Evolutionary conservation across 352 stramenopile genomes (phyloP).

Genomic region (Phytophthora macrochlamydospora): DNA sequence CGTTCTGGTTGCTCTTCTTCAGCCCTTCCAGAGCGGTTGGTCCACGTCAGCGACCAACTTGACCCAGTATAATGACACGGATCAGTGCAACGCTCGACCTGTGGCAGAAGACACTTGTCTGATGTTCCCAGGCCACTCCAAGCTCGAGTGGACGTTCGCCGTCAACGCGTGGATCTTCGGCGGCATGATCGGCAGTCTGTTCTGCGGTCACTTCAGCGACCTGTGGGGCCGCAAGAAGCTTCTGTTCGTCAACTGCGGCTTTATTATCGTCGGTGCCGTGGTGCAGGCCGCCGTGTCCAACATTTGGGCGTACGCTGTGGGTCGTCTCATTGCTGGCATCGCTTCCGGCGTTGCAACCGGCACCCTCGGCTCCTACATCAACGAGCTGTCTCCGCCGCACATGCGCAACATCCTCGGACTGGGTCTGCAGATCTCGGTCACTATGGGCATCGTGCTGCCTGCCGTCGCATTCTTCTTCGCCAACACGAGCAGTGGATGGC

Average conservation of each 20-base stretch:
- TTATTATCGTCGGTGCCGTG: slow-evolving; percentile 44
- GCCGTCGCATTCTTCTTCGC: slow-evolving; percentile 62
- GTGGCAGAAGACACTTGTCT: slow-evolving; percentile 23
- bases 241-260: slow-evolving; percentile 28
- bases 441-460: slow-evolving; percentile 51
- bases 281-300: slow-evolving; percentile 32
- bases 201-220: slow-evolving; percentile 24
- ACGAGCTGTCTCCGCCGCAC: slow-evolving; percentile 39
- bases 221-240: slow-evolving; percentile 25
- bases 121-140: slow-evolving; percentile 25
- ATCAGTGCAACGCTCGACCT: slow-evolving; percentile 20
- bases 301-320: slow-evolving; percentile 35
- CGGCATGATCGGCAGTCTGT: slow-evolving; percentile 24
- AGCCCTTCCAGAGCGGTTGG: slow-evolving; percentile 60
- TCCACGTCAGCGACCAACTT: slow-evolving; percentile 57
- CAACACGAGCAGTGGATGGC: slow-evolving; percentile 53
- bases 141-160: slow-evolving; percentile 24
- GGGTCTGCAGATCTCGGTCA: slow-evolving; percentile 52
- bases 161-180: slow-evolving; percentile 29
- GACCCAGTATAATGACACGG: slow-evolving; percentile 31
- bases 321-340: slow-evolving; percentile 23
- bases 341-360: slow-evolving; percentile 34
- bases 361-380: slow-evolving; percentile 46
- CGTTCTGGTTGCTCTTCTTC: slow-evolving; percentile 46
- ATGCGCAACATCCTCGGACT: slow-evolving; percentile 24